Percentiles rank a stretch among this genome's conserved stretches.
phyloP scores from a whole-genome alignment of 306 rosid species.

The Cucumis sativus region Cucumber_9930_V3 NC_026661.2:4995501-4996000 shows the following conservation, averaged over 20 bases:
- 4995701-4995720: neutral
- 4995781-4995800: constrained; percentile 6
- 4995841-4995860: neutral
- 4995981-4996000: neutral
- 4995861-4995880: neutral
- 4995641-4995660: constrained; percentile 20
- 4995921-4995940: neutral
- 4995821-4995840: neutral
- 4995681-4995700: neutral
- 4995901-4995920: neutral
- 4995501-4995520: constrained; percentile 73
- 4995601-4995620: constrained; percentile 20
- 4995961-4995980: neutral
- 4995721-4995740: neutral
- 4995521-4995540: constrained; percentile 37
- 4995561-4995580: constrained; percentile 42
- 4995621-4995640: constrained; percentile 25
- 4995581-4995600: constrained; percentile 84
- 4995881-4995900: neutral
- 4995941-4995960: neutral
- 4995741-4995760: neutral
- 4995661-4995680: neutral
- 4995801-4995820: neutral
- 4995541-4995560: constrained; percentile 23
- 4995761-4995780: constrained; percentile 1